These are phyloP conservation scores for Musa schizocarpa DNA, from an alignment of 176 grass and related monocot genomes.

Conservation along the genomic window DNA sequence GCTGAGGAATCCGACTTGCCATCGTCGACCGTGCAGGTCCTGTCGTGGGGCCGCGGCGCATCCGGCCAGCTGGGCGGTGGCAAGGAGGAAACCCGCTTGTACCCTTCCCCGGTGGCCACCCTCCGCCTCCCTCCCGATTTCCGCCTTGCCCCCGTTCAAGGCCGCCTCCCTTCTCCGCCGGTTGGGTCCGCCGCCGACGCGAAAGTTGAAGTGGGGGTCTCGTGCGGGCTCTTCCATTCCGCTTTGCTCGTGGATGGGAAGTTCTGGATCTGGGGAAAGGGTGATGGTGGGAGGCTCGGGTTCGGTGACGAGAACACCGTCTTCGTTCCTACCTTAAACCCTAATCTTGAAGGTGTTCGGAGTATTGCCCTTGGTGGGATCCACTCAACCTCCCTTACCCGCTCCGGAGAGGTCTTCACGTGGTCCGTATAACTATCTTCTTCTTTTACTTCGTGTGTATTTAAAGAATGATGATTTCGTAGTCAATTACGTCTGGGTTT, in stretches of 20 bases:
- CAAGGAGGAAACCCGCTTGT: constrained; percentile 80
- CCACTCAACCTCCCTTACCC: constrained; percentile 71
- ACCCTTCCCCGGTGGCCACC: constrained; percentile 57
- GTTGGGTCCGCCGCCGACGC: background rate
- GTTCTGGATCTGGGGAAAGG: constrained; percentile 93
- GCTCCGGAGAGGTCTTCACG: constrained; percentile 65
- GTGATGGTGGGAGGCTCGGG: constrained; percentile 72
- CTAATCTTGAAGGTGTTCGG: constrained; percentile 50
- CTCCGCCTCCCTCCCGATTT: constrained; percentile 43
- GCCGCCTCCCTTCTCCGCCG: constrained; percentile 25
- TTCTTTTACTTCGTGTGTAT: background rate
- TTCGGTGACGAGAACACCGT: constrained; percentile 56
- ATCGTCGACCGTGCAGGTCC: constrained; percentile 28
- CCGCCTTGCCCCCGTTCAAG: constrained; percentile 39
- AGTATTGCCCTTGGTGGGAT: constrained; percentile 68
- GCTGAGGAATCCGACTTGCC: background rate
- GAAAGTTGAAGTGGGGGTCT: constrained; percentile 57
- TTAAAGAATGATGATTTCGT: background rate
- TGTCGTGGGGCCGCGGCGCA: constrained; percentile 83
- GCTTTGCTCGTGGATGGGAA: constrained; percentile 49
- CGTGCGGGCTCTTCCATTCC: constrained; percentile 90
- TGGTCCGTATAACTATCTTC: constrained; percentile 36
- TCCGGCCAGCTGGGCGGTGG: constrained; percentile 86
- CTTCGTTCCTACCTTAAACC: constrained; percentile 58
- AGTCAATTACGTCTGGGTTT: background rate